phyloP scores from a whole-genome alignment of 192 early-diverging fungal genomes.

The Podila epigama region DNA sequence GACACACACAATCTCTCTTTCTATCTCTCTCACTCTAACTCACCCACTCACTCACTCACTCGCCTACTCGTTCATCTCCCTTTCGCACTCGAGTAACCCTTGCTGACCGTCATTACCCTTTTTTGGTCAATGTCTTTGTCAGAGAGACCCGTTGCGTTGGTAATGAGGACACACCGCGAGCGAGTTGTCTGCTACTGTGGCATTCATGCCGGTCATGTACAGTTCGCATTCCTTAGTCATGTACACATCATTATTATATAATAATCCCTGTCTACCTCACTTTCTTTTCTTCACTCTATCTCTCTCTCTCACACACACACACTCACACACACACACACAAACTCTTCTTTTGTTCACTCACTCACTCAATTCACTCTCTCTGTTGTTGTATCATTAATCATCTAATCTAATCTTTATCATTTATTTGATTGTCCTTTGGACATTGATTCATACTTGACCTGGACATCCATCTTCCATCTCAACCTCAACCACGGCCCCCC shows the following conservation, averaged over 20 bases:
- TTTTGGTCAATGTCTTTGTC: too few species aligned
- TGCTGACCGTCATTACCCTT: too few species aligned
- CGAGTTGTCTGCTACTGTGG: not conserved
- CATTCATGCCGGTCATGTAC: not conserved
- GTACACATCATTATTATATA: not conserved
- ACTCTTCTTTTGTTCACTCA: not conserved
- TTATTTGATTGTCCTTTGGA: not conserved
- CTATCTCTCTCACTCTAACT: too few species aligned
- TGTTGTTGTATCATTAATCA: not conserved
- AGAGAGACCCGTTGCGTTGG: too few species aligned
- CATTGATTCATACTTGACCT: too few species aligned
- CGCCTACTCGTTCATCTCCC: too few species aligned
- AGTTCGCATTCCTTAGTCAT: not conserved
- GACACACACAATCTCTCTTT: too few species aligned
- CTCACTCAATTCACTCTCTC: not conserved
- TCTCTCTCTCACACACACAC: not conserved
- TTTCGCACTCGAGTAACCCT: too few species aligned
- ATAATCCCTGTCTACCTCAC: not conserved
- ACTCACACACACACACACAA: not conserved
- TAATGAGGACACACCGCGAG: too few species aligned
- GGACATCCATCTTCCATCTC: too few species aligned
- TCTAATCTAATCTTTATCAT: not conserved
- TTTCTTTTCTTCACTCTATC: not conserved
- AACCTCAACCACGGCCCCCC: too few species aligned
- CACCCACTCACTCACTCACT: too few species aligned